Evolutionary conservation across 352 stramenopile genomes (phyloP), one percentile per base, ranked within the genome.

Genomic region (Pythium brachiatum): DNA sequence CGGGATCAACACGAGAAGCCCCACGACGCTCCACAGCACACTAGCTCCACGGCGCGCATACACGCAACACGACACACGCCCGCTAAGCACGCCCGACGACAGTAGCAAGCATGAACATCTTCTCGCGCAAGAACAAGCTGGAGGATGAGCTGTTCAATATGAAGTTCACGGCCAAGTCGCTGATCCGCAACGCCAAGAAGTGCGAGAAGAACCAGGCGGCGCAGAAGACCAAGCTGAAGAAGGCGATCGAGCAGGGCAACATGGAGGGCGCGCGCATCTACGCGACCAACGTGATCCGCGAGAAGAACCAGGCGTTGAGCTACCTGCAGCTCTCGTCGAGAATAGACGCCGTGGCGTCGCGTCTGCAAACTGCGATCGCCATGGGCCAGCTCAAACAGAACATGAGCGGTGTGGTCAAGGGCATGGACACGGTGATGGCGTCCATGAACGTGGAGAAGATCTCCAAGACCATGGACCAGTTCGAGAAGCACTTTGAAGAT

Each of bases 401-500:
- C 58, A 99, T 99, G 97, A 90, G 88, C 63, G 90, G 92, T 34
- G 95, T 99, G 11, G 95, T 99, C 32, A 96, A 93, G 64, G 97
- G 97, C 39, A 99, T 99, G 96, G 89, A 97, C 73, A 98, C 88
- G 43, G 94, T 96, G 31, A 90, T 99, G 77, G 89, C 94, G 53
- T 92, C 83, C 12, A 99, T 99, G 97, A 95, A 99, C 73, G 88
- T 98, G 31, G 95, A 99, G 69, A 97, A 98, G 78, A 98, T 99
- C 60, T 96, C 87, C 54, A 81, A 94, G 61, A 96, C 92, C 5
- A 99, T 99, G 96, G 96, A 99, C 64, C 94, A 98, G 74, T 99
- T 99, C 72, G 97, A 99, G 74, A 86, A 97, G 70, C 96, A 99
- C 78, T 99, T 99, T 81, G 97, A 99, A 70, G 95, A 99, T 76